Conservation (phyloP, 2,329 filamentous ascomycete species). For the Ustulina deusta region DNA sequence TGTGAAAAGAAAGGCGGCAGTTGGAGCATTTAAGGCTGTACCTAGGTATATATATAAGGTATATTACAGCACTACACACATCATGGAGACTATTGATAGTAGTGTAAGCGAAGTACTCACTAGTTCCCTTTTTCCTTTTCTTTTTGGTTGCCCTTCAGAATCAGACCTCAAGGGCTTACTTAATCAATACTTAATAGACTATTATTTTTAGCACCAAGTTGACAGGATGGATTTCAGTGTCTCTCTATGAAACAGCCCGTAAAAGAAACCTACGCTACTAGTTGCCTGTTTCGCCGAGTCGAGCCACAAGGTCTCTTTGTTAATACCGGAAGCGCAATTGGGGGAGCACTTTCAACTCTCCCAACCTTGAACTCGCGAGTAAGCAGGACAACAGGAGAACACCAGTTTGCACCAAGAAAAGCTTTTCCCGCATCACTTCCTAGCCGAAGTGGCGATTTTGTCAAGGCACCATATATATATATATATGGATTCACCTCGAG, state of each 20-base stretch:
- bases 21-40: neutral
- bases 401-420: neutral
- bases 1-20: neutral
- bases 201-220: no score
- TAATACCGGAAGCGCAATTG: neutral
- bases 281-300: no score
- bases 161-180: neutral
- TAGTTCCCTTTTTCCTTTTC: neutral
- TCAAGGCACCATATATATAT: no score
- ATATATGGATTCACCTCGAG: no score
- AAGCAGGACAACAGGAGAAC: no score
- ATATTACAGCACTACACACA: neutral
- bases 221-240: no score
- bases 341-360: no score
- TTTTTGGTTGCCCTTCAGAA: neutral
- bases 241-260: neutral
- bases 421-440: no score
- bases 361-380: no score
- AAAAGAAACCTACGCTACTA: no score
- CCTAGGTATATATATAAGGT: conserved; percentile 11
- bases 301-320: neutral
- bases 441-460: no score
- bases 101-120: neutral
- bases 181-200: no score
- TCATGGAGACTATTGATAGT: neutral